These are phyloP conservation scores for Hydnomerulius pinastri DNA, from an alignment of 768 basidiomycete species.

Conservation along the genomic window DNA sequence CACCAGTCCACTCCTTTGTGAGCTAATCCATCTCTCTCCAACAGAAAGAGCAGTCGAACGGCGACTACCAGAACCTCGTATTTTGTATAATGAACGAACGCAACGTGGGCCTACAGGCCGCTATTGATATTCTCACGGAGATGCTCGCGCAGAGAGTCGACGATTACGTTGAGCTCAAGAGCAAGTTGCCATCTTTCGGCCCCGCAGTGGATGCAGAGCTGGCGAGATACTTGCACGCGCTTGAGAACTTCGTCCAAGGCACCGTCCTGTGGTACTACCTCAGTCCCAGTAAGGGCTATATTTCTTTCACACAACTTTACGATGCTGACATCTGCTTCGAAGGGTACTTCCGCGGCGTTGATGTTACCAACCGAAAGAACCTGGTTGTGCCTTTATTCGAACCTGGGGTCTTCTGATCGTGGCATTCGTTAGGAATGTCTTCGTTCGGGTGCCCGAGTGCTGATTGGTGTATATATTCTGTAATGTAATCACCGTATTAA, in stretches of 20 bases:
- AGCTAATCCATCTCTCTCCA: conserved; percentile 7
- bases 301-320: neutral
- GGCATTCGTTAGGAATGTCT: neutral
- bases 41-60: conserved; percentile 42
- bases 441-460: too few relatives aligned
- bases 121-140: conserved; percentile 38
- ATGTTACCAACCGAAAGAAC: conserved; percentile 31
- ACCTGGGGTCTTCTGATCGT: conserved; percentile 23
- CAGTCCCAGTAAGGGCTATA: conserved; percentile 35
- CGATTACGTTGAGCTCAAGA: conserved; percentile 35
- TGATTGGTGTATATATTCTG: conserved; percentile 24
- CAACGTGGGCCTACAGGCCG: conserved; percentile 33
- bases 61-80: conserved; percentile 42
- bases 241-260: conserved; percentile 41
- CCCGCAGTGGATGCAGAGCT: conserved; percentile 36
- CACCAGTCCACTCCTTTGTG: conserved; percentile 5
- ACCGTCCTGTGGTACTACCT: conserved; percentile 43
- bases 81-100: conserved; percentile 41
- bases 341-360: conserved; percentile 37
- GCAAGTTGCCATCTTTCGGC: conserved; percentile 36
- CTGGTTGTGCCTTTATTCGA: conserved; percentile 33
- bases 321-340: conserved; percentile 12
- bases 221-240: conserved; percentile 32
- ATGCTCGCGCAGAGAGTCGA: conserved; percentile 38
- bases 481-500: conserved; percentile 18